Percentiles rank a stretch among this genome's conserved stretches.
These are phyloP conservation scores for Herpetomonas samuelpessoai DNA, from an alignment of 208 protist species.

Conservation along the genomic window DNA sequence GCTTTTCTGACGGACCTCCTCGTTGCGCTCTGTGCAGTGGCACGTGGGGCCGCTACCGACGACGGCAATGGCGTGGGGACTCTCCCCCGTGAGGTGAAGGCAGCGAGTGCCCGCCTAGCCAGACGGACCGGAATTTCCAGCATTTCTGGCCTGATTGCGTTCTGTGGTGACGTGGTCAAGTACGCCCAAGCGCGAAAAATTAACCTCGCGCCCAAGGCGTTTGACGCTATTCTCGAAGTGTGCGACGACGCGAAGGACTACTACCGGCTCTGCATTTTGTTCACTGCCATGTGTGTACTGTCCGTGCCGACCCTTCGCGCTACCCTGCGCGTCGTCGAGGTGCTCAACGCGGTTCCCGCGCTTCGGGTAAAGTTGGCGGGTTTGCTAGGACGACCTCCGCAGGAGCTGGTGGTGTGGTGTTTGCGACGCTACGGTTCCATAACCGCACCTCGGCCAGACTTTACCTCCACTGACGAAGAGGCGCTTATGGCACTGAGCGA, in stretches of 20 bases:
- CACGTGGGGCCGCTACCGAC: background rate
- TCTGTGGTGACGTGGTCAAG: constrained; percentile 64
- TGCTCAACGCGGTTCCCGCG: constrained; percentile 30
- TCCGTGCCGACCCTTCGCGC: constrained; percentile 54
- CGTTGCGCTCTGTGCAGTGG: constrained; percentile 33
- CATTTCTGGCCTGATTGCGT: constrained; percentile 29
- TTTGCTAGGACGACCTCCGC: background rate
- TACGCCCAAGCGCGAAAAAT: constrained; percentile 52
- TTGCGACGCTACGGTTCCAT: constrained; percentile 22
- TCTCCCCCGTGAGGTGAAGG: background rate
- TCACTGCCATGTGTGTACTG: constrained; percentile 68
- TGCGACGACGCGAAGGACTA: constrained; percentile 47
- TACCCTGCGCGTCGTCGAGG: constrained; percentile 43
- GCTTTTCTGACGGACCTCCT: constrained; percentile 84
- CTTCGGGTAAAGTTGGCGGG: background rate
- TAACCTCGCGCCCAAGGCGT: constrained; percentile 41
- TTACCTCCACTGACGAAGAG: background rate
- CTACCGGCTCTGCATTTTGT: constrained; percentile 51
- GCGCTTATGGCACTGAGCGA: constrained; percentile 2
- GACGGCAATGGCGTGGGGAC: background rate
- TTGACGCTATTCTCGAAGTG: constrained; percentile 56
- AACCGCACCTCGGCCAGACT: background rate
- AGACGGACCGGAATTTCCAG: background rate
- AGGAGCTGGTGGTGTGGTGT: constrained; percentile 46
- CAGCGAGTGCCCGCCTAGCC: background rate